Percentiles rank a stretch among this genome's conserved stretches.
These are phyloP conservation scores for Marchantia paleacea DNA, from an alignment of 225 moss, liverwort and hornwort genomes.

Conservation along the genomic window DNA sequence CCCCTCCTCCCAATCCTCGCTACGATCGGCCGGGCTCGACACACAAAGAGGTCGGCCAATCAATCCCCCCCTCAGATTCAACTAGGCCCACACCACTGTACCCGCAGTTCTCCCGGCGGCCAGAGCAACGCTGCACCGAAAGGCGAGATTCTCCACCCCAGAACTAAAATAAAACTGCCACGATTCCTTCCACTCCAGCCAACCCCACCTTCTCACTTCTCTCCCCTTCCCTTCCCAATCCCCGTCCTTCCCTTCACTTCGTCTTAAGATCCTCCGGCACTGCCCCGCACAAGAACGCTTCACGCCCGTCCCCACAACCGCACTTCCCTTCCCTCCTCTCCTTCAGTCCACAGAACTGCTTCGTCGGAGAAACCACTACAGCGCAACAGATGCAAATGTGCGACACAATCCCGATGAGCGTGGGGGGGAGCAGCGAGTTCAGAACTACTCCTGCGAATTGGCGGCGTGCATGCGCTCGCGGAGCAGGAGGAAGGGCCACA, in stretches of 20 bases:
- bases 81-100: neutral
- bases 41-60: neutral
- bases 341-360: neutral
- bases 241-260: neutral
- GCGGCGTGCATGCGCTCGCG: constrained; percentile 1
- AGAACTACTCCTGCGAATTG: constrained; percentile 2
- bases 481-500: neutral
- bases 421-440: neutral
- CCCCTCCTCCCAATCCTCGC: neutral
- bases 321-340: neutral
- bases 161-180: neutral
- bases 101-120: neutral
- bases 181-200: neutral
- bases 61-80: neutral
- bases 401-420: neutral
- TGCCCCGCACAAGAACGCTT: neutral
- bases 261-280: neutral
- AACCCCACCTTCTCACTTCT: neutral
- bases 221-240: neutral
- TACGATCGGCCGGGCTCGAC: neutral
- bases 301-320: neutral
- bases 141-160: neutral
- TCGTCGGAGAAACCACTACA: neutral
- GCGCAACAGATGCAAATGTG: neutral
- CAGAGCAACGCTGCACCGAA: neutral